These are phyloP conservation scores for Neurospora sp. DNA, from an alignment of 2,329 filamentous ascomycete genomes.

Conservation along the genomic window DNA sequence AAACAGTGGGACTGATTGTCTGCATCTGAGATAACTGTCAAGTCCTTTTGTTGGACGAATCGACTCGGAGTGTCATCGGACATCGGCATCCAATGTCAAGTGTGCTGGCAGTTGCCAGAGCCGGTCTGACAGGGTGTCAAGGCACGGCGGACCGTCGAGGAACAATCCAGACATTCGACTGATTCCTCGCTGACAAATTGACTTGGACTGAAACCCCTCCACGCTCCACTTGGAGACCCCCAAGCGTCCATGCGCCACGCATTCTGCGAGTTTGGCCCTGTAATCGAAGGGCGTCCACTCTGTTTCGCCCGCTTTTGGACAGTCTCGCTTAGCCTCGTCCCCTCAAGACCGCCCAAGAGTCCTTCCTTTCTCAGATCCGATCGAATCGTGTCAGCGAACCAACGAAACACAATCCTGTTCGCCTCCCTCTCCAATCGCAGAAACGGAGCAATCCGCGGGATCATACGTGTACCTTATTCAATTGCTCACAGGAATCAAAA, in stretches of 20 bases:
- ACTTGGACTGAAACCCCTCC: background rate
- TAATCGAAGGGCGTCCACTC: background rate
- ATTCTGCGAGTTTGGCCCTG: background rate
- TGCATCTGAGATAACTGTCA: background rate
- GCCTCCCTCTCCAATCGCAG: background rate
- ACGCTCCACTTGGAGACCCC: background rate
- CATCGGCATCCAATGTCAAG: background rate
- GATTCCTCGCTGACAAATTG: background rate
- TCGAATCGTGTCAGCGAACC: background rate
- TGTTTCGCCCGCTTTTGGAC: background rate
- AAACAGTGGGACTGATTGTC: background rate
- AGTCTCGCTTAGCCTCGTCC: background rate
- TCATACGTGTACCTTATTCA: background rate
- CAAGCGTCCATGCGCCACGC: background rate
- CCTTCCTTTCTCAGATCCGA: background rate
- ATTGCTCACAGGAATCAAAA: background rate
- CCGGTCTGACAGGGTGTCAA: background rate
- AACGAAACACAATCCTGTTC: background rate
- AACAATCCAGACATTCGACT: background rate
- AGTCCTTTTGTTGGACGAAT: background rate
- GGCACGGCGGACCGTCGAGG: background rate
- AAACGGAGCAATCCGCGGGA: background rate
- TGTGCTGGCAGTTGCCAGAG: background rate
- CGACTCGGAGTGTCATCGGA: background rate
- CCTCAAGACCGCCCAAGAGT: background rate